Conservation (phyloP, 805 yeast genomes). For the Kodamaea nitidulidarum region DNA sequence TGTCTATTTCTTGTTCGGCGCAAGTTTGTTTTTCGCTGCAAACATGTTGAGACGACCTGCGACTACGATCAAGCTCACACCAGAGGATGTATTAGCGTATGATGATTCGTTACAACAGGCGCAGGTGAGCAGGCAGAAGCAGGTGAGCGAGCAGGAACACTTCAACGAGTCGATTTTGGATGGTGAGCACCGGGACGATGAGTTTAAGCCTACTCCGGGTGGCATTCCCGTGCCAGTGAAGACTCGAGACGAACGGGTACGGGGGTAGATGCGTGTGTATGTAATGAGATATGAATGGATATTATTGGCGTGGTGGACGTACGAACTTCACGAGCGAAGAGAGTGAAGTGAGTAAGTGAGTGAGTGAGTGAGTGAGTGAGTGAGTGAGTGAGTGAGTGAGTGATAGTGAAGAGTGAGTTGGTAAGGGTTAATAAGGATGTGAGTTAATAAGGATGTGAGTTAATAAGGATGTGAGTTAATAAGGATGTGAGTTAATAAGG, state of each 20-base stretch:
- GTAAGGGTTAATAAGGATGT: no score
- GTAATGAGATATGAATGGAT: no score
- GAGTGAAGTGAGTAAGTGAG: no score
- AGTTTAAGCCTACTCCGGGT: constrained; percentile 1
- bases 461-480: neutral
- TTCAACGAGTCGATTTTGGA: constrained; percentile 7
- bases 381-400: neutral
- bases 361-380: no score
- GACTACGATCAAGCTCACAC: constrained; percentile 60
- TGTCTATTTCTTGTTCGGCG: neutral
- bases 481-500: no score
- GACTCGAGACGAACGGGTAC: constrained; percentile 6
- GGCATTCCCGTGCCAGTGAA: constrained; percentile 2
- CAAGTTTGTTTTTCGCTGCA: neutral
- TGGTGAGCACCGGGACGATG: neutral
- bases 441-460: neutral
- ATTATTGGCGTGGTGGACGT: no score
- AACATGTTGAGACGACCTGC: constrained; percentile 71
- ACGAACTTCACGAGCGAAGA: no score
- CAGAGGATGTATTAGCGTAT: constrained; percentile 59
- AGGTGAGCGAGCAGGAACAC: neutral
- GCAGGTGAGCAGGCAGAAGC: constrained; percentile 3
- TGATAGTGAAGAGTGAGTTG: neutral
- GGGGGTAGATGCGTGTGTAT: constrained; percentile 1
- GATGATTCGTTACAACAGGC: constrained; percentile 29